Evolutionary conservation across 2,329 filamentous ascomycete species (phyloP), one percentile per base, ranked within the genome.

Genomic region (Penicillium palitans): DNA sequence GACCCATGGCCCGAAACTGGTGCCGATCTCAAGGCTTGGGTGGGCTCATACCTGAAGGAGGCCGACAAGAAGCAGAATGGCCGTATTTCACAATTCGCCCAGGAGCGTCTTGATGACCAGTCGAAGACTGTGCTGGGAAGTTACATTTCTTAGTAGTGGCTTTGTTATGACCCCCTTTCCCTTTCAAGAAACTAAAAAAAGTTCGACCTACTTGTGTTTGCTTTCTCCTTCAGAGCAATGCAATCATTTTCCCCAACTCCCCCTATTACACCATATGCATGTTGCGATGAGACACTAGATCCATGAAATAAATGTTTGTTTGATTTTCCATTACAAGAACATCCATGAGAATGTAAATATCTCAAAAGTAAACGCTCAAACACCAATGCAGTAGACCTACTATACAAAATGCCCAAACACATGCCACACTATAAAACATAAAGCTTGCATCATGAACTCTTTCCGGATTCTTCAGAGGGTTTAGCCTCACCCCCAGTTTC

Each of bases 1-100:
- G 95, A 98, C 72, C 89, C 93, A 21, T 98, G 92, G 80, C 89
- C 93, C 0, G 90, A 97, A 61, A 87, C 96, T 15, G 83, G 85
- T 6, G 88, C 92, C 55, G 90, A 92, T 59, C 80, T 91, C 53
- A 89, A 89, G 73, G 75, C 72, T 10, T 99, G 93, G 93, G 93
- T 96, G n/a, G 83, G 89, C 56, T 79, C 84, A 63, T 92, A 91
- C 72, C 79, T 97, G 70, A 88, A 88, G 70, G 85, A 88, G 37
- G 91, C 91, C 7, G 91, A 97, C 74, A 79, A 81, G 70, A 86
- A 87, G 68, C 87, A 91, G 67, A 81, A 81, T 47, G 91, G 92
- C 2, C 83, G 84, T 19, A 83, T 97, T 62, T 85, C 84, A 29
- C 79, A 78, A 57, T 93, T 90, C 70, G 89, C 93, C 54, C 80